phyloP scores from a whole-genome alignment of 768 basidiomycete species.

The Auricularia sp. region DNA sequence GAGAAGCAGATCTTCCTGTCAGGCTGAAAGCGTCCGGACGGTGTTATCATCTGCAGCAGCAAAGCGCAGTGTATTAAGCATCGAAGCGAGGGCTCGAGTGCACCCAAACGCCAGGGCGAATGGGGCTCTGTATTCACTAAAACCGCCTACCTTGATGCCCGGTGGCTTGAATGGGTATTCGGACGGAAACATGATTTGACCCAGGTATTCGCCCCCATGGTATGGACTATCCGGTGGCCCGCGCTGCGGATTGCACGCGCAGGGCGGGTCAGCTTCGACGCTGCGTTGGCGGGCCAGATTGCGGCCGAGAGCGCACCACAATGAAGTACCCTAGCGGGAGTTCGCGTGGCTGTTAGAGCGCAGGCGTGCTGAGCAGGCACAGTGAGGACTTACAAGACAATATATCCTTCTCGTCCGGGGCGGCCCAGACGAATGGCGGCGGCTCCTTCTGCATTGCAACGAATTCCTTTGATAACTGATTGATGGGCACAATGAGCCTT shows the following conservation, averaged over 20 bases:
- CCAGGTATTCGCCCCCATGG: constrained; percentile 88
- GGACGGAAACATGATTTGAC: constrained; percentile 80
- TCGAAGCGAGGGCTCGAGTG: constrained; percentile 4
- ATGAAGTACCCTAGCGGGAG: constrained; percentile 74
- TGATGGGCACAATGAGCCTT: constrained; percentile 5
- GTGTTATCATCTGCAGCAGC: constrained; percentile 70
- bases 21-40: constrained; percentile 81
- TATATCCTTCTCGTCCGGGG: constrained; percentile 96
- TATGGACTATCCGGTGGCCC: constrained; percentile 93
- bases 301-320: constrained; percentile 45
- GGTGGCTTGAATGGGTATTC: constrained; percentile 97
- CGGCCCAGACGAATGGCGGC: constrained; percentile 92
- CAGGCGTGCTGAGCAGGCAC: background rate
- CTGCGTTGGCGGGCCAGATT: background rate
- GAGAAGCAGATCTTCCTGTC: constrained; percentile 97
- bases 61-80: constrained; percentile 4
- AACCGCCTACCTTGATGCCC: constrained; percentile 71
- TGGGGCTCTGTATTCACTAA: background rate
- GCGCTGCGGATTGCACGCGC: constrained; percentile 36
- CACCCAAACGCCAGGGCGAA: too few species aligned
- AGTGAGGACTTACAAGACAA: constrained; percentile 61
- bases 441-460: constrained; percentile 85
- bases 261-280: background rate
- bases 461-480: constrained; percentile 78
- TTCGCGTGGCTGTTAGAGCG: constrained; percentile 4